Evolutionary conservation across 139 green algal genomes (phyloP).

Genomic region (Chlamydomonas applanata): DNA sequence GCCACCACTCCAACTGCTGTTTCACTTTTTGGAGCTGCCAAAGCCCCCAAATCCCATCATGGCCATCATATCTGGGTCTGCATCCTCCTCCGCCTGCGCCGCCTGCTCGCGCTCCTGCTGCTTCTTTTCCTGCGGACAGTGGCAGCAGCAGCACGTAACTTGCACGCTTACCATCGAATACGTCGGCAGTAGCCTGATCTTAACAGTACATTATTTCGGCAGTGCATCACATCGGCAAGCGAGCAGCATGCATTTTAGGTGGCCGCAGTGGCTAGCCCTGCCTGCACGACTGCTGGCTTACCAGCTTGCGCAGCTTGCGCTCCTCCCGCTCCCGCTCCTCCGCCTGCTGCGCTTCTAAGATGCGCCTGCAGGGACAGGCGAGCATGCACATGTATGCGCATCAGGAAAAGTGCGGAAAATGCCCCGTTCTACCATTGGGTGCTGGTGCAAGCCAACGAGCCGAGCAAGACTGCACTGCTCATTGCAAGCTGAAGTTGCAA

Average conservation of each 20-base stretch:
- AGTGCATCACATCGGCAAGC: neutral
- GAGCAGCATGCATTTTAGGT: neutral
- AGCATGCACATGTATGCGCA: neutral
- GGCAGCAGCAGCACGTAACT: neutral
- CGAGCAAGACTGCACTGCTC: neutral
- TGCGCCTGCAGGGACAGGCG: constrained; percentile 16
- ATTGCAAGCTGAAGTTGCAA: neutral
- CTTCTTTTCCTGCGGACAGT: constrained; percentile 29
- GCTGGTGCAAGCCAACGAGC: neutral
- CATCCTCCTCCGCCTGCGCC: constrained; percentile 44
- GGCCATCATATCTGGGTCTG: constrained; percentile 83
- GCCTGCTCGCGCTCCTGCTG: constrained; percentile 49
- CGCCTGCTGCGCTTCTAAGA: constrained; percentile 54
- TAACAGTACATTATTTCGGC: neutral
- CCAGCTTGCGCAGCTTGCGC: constrained; percentile 18
- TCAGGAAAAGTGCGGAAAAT: neutral
- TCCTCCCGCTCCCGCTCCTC: constrained; percentile 42
- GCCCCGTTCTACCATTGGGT: neutral
- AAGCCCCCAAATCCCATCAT: constrained; percentile 97
- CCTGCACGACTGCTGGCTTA: no score
- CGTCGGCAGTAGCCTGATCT: neutral
- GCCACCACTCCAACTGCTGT: neutral
- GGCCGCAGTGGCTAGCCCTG: no score
- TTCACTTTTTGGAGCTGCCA: constrained; percentile 51
- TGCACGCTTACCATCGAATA: no score